Percentiles rank a stretch among this genome's conserved stretches.
These are phyloP conservation scores for Neofusicoccum laricinum DNA, from an alignment of 2,329 filamentous ascomycete species.

Conservation along the genomic window DNA sequence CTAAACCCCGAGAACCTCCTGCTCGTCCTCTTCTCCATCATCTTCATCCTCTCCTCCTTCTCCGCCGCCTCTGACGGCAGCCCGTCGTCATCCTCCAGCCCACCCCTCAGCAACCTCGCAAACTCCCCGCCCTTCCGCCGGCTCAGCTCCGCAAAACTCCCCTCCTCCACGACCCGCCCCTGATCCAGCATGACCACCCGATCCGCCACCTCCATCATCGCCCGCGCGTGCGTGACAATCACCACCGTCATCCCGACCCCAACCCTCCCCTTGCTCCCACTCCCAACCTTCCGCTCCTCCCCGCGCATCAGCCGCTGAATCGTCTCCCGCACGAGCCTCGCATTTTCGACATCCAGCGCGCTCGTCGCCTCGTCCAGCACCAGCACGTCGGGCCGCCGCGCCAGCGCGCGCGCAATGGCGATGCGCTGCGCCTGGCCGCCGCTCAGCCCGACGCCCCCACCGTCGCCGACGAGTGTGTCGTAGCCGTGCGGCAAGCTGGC, in stretches of 20 bases:
- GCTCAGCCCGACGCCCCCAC: slow-evolving; percentile 64
- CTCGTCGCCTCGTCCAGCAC: slow-evolving; percentile 87
- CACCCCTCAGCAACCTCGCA: slow-evolving; percentile 38
- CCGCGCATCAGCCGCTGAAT: slow-evolving; percentile 53
- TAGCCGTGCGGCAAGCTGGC: slow-evolving; percentile 68
- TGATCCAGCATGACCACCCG: slow-evolving; percentile 69
- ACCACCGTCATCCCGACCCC: slow-evolving; percentile 63
- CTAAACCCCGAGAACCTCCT: too few relatives aligned
- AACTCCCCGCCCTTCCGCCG: slow-evolving; percentile 27
- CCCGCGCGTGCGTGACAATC: slow-evolving; percentile 74
- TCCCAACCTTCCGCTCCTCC: not conserved
- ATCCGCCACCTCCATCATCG: slow-evolving; percentile 84
- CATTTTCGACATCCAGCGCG: slow-evolving; percentile 69
- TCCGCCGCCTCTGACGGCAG: not conserved
- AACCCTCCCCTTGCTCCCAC: not conserved
- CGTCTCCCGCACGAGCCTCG: slow-evolving; percentile 61
- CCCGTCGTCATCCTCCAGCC: not conserved
- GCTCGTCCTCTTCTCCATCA: not conserved
- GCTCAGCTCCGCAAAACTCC: slow-evolving; percentile 61
- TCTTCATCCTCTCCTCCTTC: not conserved
- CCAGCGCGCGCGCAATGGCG: slow-evolving; percentile 75
- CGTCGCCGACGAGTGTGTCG: slow-evolving; percentile 71
- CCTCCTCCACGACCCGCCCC: slow-evolving; percentile 65
- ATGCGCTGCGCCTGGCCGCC: slow-evolving; percentile 82
- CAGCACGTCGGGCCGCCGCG: slow-evolving; percentile 67